Conservation (phyloP, 192 early-diverging fungal genomes). For the Dissophora ornata region DNA sequence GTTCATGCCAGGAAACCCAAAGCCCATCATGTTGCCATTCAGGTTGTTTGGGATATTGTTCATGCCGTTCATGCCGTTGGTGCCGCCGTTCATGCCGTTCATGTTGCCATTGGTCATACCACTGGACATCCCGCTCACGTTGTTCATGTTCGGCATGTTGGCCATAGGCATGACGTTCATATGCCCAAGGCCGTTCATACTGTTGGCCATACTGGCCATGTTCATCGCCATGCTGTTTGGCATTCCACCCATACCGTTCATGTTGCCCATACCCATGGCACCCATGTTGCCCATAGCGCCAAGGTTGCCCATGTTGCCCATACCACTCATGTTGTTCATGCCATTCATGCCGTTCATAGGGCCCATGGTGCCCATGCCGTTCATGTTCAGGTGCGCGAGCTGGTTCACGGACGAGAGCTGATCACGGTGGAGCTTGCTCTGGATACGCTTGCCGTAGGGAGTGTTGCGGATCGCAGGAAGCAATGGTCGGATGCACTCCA, state of each 20-base stretch:
- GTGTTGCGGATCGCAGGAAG: slow-evolving; percentile 86
- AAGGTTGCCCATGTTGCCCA: slow-evolving; percentile 14
- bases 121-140: slow-evolving; percentile 15
- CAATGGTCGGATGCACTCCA: slow-evolving; percentile 83
- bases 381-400: slow-evolving; percentile 30
- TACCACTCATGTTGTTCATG: slow-evolving; percentile 21
- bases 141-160: slow-evolving; percentile 32
- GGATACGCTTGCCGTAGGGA: slow-evolving; percentile 90
- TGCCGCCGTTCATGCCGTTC: slow-evolving; percentile 21
- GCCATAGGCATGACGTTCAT: slow-evolving; percentile 31
- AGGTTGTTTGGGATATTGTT: slow-evolving; percentile 35
- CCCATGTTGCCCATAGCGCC: slow-evolving; percentile 10
- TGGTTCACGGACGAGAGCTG: slow-evolving; percentile 48
- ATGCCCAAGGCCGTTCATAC: slow-evolving; percentile 14
- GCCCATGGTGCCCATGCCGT: slow-evolving; percentile 15
- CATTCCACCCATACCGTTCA: slow-evolving; percentile 34
- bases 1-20: slow-evolving; percentile 50
- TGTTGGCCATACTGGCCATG: slow-evolving; percentile 27
- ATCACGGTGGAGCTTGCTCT: slow-evolving; percentile 79
- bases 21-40: slow-evolving; percentile 55
- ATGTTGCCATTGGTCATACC: slow-evolving; percentile 19
- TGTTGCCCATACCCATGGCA: slow-evolving; percentile 21
- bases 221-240: slow-evolving; percentile 42
- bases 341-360: slow-evolving; percentile 34
- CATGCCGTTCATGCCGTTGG: slow-evolving; percentile 25